Evolutionary conservation across 345 rosid genomes (phyloP), one percentile per base, ranked within the genome.

Genomic region (Excoecaria agallocha): DNA sequence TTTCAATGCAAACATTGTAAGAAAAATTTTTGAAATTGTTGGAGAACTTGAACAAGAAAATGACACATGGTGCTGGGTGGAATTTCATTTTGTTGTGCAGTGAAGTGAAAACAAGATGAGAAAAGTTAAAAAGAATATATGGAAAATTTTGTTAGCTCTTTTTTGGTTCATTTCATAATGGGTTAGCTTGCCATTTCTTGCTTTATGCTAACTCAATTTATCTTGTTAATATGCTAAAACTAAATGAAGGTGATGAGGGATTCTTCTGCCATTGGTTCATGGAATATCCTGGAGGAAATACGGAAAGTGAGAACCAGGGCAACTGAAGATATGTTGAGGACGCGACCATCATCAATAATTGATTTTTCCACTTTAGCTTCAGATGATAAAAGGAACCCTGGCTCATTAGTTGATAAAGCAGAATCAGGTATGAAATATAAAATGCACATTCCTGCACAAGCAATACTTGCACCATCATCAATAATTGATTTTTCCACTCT

Each of bases 221-320:
- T 20, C 66, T 17, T 77, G 57, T 46, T 71, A 69, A 50, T 72
- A 19, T 78, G 35, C 35, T 80, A 74, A 67, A 76, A 80, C 74
- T 69, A 22, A 78, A 68, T 85, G 80, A 86, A 94, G 98, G 77
- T 84, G 69, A 86, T 80, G 77, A 84, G 80, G 81, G 85, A 82
- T 74, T 79, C 85, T 54, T 79, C 85, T 50, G 82, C 87, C 71
- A 79, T 81, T 41, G 86, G 86, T 62, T 84, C 92, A 41, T 91
- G 98, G 98, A 93, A 86, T 83, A 89, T 94, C 81, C 83, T 78
- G 16, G 99, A 94, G 77, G 98, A 93, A 83, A 76, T 94, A 72
- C 89, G 97, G 41, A 89, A 86, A 89, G 93, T 93, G 80, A 89
- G 94, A 83, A 91, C 91, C 55, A 89, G 80, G 76, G 98, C 99